A percentile compares a stretch with the other conserved stretches of the same genome.
These are phyloP conservation scores for Cairneyella variabilis DNA, from an alignment of 495 filamentous ascomycete species.

Conservation along the genomic window DNA sequence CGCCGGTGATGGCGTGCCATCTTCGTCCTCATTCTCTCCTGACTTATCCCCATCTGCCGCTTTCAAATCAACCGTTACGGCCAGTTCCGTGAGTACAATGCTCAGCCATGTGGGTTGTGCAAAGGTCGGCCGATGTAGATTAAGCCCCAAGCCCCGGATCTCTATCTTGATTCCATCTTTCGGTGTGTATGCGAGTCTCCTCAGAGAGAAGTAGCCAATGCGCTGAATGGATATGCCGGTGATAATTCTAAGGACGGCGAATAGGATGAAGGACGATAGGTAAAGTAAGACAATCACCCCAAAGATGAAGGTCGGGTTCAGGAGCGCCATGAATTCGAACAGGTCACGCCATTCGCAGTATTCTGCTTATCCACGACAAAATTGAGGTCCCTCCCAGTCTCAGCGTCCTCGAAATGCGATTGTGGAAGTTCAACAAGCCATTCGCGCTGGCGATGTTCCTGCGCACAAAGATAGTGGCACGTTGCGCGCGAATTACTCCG, in stretches of 20 bases:
- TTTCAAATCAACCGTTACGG: conserved; percentile 74
- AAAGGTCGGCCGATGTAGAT: conserved; percentile 89
- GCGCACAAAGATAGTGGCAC: not conserved
- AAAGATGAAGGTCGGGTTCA: conserved; percentile 74
- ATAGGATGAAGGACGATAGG: conserved; percentile 86
- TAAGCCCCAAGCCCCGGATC: conserved; percentile 81
- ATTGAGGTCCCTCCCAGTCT: not conserved
- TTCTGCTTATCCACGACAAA: not conserved
- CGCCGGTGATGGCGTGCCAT: conserved; percentile 20
- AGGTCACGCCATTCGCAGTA: conserved; percentile 16
- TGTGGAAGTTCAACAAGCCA: not conserved
- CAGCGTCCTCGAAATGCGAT: not conserved
- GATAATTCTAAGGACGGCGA: conserved; percentile 86
- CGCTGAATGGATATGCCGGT: conserved; percentile 96
- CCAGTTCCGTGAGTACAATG: conserved; percentile 77
- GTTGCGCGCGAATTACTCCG: not conserved
- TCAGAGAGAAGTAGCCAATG: conserved; percentile 84
- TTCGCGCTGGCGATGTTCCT: not conserved
- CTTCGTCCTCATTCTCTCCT: conserved; percentile 19
- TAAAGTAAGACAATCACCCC: conserved; percentile 82
- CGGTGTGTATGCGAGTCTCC: conserved; percentile 83
- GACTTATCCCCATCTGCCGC: conserved; percentile 47
- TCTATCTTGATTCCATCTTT: conserved; percentile 85
- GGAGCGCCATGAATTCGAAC: conserved; percentile 21
- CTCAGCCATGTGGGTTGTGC: conserved; percentile 97